Evolutionary conservation across 805 yeast species (phyloP), one percentile per base, ranked within the genome.

Genomic region (Saccharomyces paradoxus): DNA sequence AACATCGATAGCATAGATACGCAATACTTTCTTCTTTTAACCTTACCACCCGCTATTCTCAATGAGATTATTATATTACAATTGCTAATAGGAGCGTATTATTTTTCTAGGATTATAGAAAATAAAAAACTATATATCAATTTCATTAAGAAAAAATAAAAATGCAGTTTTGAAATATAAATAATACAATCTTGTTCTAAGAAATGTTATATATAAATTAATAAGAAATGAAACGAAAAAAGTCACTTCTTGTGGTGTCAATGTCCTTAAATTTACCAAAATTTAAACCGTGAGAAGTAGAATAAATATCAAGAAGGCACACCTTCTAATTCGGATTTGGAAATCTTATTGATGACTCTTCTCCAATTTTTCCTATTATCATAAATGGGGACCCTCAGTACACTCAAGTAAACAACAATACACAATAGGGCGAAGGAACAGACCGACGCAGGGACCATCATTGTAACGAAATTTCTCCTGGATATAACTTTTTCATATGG

Each of bases 271-370:
- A 37, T 17, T 32, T 17, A 10, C 3, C 13, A n/a, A 6, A 10
- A 5, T 37, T 17, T n/a, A 37, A 21, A 37, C 4, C 17, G 12
- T 6, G 12, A 21, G 44, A 17, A 46, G 26, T 24, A 30, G 9
- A 37, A 17, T 17, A 10, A 17, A 8, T 37, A 17, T 64, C 65
- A 89, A 2, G 89, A 81, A 12, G 97, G 96, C 8, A 89, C 92
- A 4, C 97, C 97, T 68, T 91, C 96, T 60, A 80, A 83, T 55
- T 87, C 94, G 50, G 81, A 71, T 58, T 81, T 80, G 31, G 83
- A 74, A 55, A 77, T 77, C 58, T 81, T 81, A 50, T 80, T 80
- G 37, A 79, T 68, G 7, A 84, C 65, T 51, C 75, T 77, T 61
- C 78, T 81, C 84, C 92, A 83, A 56, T 82, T 76, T 56, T 79